Evolutionary conservation across 805 yeast species (phyloP), one percentile per base, ranked within the genome.

Genomic region (Zygotorulaspora florentina): DNA sequence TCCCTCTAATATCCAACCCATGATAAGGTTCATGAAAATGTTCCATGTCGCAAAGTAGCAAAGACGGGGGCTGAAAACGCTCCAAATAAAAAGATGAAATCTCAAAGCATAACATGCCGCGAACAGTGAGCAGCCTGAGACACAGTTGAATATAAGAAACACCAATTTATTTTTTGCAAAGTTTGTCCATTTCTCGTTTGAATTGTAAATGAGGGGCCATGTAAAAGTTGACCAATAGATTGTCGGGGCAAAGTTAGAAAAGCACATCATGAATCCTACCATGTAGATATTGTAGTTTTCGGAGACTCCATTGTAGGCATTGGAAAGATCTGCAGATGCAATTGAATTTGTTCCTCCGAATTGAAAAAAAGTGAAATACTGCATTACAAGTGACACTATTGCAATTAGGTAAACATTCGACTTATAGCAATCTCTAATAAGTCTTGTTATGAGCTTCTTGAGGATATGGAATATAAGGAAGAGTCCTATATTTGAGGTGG

Each of bases 71-170:
- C 96, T 86, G 68, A 93, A 93, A 7, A 93, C 99, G 1, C 98
- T 90, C 99, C 99, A 93, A 8, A 93, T 85, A 62, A 93, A 93
- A 46, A 93, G 71, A 64, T 93, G 99, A 59, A 83, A 85, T 54
- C 96, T 73, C 54, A 90, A 73, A 16, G 77, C 71, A 41, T 75
- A 74, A 62, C 98, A 93, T 11, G 96, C 83, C 0, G 70, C 67
- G 35, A 86, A 61, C 41, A 88, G 73, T 36, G 77, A 75, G 2
- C 77, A 55, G 1, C 86, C 83, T 8, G 81, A 70, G 1, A 82
- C 52, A 1, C 83, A 68, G 61, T 85, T 85, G 57, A 83, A 85
- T 1, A 75, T 58, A 28, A 80, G 64, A 16, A 68, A 35, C 7
- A 62, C 60, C 12, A 56, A 16, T 33, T 57, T 61, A 20, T 46